A percentile compares a stretch with the other conserved stretches of the same genome.
These are phyloP conservation scores for Podospora australis DNA, from an alignment of 495 filamentous ascomycete species.

Conservation along the genomic window DNA sequence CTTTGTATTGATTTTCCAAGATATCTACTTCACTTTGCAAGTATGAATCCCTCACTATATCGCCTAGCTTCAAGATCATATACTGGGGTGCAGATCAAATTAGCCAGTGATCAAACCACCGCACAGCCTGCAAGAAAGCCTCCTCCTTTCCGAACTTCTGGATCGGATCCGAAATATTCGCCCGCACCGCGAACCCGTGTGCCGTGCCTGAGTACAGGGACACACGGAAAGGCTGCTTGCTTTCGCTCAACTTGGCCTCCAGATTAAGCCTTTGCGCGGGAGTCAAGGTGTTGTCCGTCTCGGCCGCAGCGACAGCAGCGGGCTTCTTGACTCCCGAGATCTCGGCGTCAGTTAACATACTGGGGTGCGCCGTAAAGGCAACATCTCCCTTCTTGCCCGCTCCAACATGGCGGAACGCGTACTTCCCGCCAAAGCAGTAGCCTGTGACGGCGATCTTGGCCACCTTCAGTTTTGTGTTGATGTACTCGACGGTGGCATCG, in stretches of 20 bases:
- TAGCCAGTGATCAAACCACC: constrained; percentile 54
- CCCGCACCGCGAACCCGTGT: constrained; percentile 67
- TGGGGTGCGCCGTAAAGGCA: constrained; percentile 65
- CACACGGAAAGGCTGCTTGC: constrained; percentile 51
- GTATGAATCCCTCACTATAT: background rate
- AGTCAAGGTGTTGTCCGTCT: constrained; percentile 59
- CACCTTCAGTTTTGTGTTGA: constrained; percentile 50
- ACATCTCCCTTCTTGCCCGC: constrained; percentile 47
- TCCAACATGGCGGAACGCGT: constrained; percentile 36
- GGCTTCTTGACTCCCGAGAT: constrained; percentile 56
- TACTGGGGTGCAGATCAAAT: background rate
- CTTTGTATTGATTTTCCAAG: background rate
- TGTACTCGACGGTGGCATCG: constrained; percentile 50
- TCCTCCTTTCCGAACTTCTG: constrained; percentile 70
- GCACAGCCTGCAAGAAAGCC: constrained; percentile 65
- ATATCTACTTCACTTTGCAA: background rate
- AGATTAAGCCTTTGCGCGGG: constrained; percentile 51
- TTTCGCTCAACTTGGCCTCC: constrained; percentile 30
- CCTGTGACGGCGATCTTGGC: constrained; percentile 60
- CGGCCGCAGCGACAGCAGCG: constrained; percentile 64
- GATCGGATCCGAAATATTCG: constrained; percentile 48
- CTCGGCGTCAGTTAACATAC: constrained; percentile 58
- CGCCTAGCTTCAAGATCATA: too few relatives aligned
- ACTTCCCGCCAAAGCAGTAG: constrained; percentile 55
- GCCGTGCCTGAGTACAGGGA: constrained; percentile 57